Evolutionary conservation across 306 rosid species (phyloP).

Genomic region (Ceratonia siliqua): DNA sequence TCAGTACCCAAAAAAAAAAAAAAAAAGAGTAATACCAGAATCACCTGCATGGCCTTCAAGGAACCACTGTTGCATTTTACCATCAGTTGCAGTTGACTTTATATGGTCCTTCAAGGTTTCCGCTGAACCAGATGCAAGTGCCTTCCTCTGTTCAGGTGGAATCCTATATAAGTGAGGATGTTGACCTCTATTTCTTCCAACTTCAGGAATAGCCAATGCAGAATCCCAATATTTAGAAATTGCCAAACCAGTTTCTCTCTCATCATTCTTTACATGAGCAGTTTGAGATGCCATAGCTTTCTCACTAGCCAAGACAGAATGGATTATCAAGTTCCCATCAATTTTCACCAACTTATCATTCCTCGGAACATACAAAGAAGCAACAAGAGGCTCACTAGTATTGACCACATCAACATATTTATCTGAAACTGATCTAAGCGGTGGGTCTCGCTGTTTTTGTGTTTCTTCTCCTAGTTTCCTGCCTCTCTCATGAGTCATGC

Average conservation of each 20-base stretch:
- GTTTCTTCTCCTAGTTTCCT: conserved; percentile 39
- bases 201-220: conserved; percentile 75
- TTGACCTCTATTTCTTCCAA: conserved; percentile 61
- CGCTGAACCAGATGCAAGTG: conserved; percentile 63
- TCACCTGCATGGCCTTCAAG: conserved; percentile 97
- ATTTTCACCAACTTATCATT: conserved; percentile 92
- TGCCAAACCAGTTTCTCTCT: conserved; percentile 65
- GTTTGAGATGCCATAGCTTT: conserved; percentile 70
- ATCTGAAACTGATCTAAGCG: conserved; percentile 24
- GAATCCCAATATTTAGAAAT: conserved; percentile 55
- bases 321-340: conserved; percentile 94
- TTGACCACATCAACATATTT: conserved; percentile 49
- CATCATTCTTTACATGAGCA: conserved; percentile 43
- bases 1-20: neutral
- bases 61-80: conserved; percentile 95
- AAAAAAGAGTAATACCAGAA: neutral
- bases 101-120: conserved; percentile 57
- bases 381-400: conserved; percentile 82
- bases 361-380: conserved; percentile 95
- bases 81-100: conserved; percentile 73
- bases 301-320: conserved; percentile 92
- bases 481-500: conserved; percentile 43
- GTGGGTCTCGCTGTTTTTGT: conserved; percentile 34
- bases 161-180: conserved; percentile 57
- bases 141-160: conserved; percentile 59